phyloP scores from a whole-genome alignment of 768 basidiomycete species.

The Suillus weaverae region DNA sequence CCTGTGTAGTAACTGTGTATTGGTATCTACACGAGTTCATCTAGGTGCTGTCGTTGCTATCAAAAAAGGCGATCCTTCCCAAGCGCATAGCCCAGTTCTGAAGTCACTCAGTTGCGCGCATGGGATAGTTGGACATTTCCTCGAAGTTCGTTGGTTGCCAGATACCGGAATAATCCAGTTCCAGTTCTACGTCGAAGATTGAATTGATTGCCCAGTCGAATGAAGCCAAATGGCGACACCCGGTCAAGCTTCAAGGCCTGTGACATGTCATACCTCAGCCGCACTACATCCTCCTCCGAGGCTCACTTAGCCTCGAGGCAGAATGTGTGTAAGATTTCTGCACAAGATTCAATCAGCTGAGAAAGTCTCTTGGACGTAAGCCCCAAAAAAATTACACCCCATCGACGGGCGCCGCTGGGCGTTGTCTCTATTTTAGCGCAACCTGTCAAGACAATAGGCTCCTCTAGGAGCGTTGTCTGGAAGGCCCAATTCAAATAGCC shows the following conservation, averaged over 20 bases:
- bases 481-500: too few species aligned
- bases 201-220: background rate
- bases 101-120: too few species aligned
- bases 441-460: constrained; percentile 5
- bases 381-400: background rate
- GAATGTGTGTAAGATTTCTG: background rate
- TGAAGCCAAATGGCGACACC: background rate
- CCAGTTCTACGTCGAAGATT: background rate
- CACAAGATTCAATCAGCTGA: background rate
- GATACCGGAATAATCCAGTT: background rate
- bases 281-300: background rate
- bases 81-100: background rate
- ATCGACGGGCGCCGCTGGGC: background rate
- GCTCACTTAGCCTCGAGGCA: background rate
- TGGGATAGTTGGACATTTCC: background rate
- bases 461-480: too few species aligned
- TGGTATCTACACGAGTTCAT: background rate
- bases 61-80: background rate
- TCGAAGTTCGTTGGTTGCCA: background rate
- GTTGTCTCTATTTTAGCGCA: background rate
- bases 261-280: background rate
- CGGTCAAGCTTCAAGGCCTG: background rate
- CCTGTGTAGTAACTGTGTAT: background rate
- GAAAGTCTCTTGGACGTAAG: background rate
- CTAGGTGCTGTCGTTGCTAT: background rate